These are phyloP conservation scores for Lasiosphaeris hirsuta DNA, from an alignment of 495 filamentous ascomycete genomes.

Conservation along the genomic window DNA sequence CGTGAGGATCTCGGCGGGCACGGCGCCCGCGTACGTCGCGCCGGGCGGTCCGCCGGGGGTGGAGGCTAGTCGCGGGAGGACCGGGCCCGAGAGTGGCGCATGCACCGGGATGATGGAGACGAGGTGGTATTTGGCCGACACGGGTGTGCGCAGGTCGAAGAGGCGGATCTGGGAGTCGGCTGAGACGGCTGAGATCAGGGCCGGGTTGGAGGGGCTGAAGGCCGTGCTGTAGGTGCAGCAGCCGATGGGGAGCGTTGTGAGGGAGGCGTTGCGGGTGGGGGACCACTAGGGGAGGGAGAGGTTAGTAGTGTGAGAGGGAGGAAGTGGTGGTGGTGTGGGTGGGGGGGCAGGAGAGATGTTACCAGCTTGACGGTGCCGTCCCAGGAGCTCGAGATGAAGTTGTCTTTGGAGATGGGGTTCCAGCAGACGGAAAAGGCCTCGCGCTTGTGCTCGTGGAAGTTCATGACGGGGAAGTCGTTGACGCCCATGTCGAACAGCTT, in stretches of 20 bases:
- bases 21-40: constrained; percentile 29
- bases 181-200: constrained; percentile 75
- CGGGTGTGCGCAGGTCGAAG: constrained; percentile 84
- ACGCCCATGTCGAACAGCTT: constrained; percentile 86
- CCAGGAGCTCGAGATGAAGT: constrained; percentile 86
- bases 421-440: constrained; percentile 89
- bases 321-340: not conserved
- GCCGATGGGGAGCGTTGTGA: constrained; percentile 82
- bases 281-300: constrained; percentile 56
- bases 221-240: constrained; percentile 85
- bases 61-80: constrained; percentile 28
- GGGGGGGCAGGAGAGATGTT: too few relatives aligned
- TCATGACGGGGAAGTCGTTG: constrained; percentile 75
- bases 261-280: constrained; percentile 64
- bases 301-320: constrained; percentile 6
- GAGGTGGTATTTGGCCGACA: constrained; percentile 78
- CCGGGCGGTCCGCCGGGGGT: constrained; percentile 12
- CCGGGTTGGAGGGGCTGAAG: constrained; percentile 76
- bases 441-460: constrained; percentile 86
- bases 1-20: constrained; percentile 71
- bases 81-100: constrained; percentile 41
- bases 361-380: constrained; percentile 89
- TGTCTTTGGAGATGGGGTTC: constrained; percentile 88
- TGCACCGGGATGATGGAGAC: constrained; percentile 75
- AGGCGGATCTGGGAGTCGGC: constrained; percentile 82